These are phyloP conservation scores for Viridothelium virens DNA, from an alignment of 495 filamentous ascomycete genomes.

Conservation along the genomic window DNA sequence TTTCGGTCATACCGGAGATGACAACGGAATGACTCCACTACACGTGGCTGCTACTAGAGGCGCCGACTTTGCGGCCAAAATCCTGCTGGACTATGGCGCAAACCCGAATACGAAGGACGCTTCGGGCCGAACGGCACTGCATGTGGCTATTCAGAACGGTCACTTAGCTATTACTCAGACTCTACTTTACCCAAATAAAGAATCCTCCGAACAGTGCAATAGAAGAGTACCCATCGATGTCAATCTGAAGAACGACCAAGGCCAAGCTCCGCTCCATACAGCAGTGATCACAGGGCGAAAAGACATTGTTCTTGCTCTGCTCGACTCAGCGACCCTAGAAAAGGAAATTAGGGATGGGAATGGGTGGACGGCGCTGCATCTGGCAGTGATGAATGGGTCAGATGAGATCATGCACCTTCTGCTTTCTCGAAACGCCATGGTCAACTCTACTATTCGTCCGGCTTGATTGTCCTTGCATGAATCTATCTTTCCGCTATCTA, in stretches of 20 bases:
- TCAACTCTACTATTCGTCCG: neutral
- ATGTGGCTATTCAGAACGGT: neutral
- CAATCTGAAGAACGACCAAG: neutral
- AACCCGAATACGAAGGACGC: neutral
- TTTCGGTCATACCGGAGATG: neutral
- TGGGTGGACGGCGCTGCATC: neutral
- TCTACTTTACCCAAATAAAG: neutral
- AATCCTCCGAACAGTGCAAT: neutral
- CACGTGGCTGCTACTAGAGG: neutral
- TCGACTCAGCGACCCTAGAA: neutral
- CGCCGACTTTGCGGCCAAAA: neutral
- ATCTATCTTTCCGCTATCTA: neutral
- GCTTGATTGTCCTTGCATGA: neutral
- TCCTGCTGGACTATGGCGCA: neutral
- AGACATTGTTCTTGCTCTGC: neutral
- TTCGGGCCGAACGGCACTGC: neutral
- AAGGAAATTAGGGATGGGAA: neutral
- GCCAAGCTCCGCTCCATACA: neutral
- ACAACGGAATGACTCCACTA: neutral
- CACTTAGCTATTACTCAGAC: neutral
- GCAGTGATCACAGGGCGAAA: neutral
- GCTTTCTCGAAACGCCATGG: neutral
- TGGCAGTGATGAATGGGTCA: neutral
- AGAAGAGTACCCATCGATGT: neutral
- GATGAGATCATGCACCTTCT: neutral